phyloP scores from a whole-genome alignment of 345 rosid genomes.

The Hevea brasiliensis region DNA sequence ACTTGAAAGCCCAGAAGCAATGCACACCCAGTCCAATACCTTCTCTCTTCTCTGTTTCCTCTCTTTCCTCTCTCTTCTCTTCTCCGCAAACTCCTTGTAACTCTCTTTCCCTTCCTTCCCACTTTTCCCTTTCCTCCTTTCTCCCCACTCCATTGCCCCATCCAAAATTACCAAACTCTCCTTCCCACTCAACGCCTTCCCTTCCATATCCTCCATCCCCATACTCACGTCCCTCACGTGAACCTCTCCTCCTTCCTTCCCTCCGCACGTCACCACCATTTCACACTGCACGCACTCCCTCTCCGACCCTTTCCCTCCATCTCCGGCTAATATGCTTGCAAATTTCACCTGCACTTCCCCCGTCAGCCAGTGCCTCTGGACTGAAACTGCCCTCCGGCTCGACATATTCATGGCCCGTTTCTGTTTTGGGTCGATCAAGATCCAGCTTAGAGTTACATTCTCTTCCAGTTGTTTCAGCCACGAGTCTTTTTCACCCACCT shows the following conservation, averaged over 20 bases:
- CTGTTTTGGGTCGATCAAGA: slow-evolving; percentile 56
- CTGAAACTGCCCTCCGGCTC: slow-evolving; percentile 52
- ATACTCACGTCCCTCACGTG: slow-evolving; percentile 69
- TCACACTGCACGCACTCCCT: slow-evolving; percentile 44
- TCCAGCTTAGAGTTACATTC: slow-evolving; percentile 60
- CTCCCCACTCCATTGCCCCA: slow-evolving; percentile 43
- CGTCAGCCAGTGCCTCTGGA: slow-evolving; percentile 67
- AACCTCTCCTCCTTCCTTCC: slow-evolving; percentile 60
- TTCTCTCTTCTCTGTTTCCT: slow-evolving; percentile 36
- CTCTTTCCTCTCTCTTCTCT: slow-evolving; percentile 42
- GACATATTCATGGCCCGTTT: slow-evolving; percentile 63
- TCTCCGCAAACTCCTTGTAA: slow-evolving; percentile 43
- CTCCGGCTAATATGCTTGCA: slow-evolving; percentile 39
- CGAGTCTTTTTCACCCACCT: slow-evolving; percentile 24
- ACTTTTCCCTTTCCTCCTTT: slow-evolving; percentile 30
- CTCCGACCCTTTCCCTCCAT: slow-evolving; percentile 12
- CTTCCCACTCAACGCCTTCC: slow-evolving; percentile 61
- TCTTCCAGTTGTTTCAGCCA: slow-evolving; percentile 55
- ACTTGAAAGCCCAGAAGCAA: slow-evolving; percentile 38
- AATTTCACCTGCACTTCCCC: slow-evolving; percentile 58
- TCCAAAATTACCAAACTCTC: slow-evolving; percentile 61
- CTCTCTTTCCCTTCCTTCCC: slow-evolving; percentile 34
- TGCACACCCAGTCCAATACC: slow-evolving; percentile 19
- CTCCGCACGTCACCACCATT: slow-evolving; percentile 45
- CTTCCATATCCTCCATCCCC: slow-evolving; percentile 76